Evolutionary conservation across 495 filamentous ascomycete species (phyloP).

Genomic region (Rusavskia elegans): DNA sequence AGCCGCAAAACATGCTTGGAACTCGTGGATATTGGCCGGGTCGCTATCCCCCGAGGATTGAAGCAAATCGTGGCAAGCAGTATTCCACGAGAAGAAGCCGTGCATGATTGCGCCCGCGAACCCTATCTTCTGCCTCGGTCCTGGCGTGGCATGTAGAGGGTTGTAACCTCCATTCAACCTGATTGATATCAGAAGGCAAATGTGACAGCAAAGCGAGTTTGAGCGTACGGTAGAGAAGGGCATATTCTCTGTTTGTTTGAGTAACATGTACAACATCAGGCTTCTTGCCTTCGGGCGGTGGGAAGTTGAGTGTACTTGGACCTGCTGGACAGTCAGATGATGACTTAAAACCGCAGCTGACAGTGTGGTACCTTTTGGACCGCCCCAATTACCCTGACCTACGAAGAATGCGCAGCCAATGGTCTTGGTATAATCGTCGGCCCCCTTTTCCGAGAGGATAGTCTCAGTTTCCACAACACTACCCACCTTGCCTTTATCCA

Average conservation of each 20-base stretch:
- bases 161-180: slow-evolving; percentile 84
- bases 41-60: slow-evolving; percentile 58
- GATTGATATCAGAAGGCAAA: slow-evolving; percentile 2
- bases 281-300: slow-evolving; percentile 51
- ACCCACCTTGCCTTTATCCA: slow-evolving; percentile 78
- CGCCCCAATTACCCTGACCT: slow-evolving; percentile 76
- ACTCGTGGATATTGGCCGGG: slow-evolving; percentile 64
- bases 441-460: slow-evolving; percentile 53
- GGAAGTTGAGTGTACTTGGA: slow-evolving; percentile 56
- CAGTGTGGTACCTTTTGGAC: slow-evolving; percentile 51
- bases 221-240: slow-evolving; percentile 46
- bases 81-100: slow-evolving; percentile 74
- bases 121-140: slow-evolving; percentile 74
- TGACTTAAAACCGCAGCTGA: too few species aligned
- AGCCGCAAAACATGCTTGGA: slow-evolving; percentile 73
- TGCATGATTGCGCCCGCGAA: slow-evolving; percentile 83
- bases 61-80: slow-evolving; percentile 59
- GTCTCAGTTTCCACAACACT: slow-evolving; percentile 70
- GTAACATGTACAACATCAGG: slow-evolving; percentile 60
- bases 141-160: slow-evolving; percentile 72
- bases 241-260: slow-evolving; percentile 52
- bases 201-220: background rate
- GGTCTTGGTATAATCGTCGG: slow-evolving; percentile 56
- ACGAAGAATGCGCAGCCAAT: slow-evolving; percentile 62
- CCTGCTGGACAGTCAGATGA: slow-evolving; percentile 18